phyloP scores from a whole-genome alignment of 2,329 filamentous ascomycete species.

The Madurella mycetomatis region DNA sequence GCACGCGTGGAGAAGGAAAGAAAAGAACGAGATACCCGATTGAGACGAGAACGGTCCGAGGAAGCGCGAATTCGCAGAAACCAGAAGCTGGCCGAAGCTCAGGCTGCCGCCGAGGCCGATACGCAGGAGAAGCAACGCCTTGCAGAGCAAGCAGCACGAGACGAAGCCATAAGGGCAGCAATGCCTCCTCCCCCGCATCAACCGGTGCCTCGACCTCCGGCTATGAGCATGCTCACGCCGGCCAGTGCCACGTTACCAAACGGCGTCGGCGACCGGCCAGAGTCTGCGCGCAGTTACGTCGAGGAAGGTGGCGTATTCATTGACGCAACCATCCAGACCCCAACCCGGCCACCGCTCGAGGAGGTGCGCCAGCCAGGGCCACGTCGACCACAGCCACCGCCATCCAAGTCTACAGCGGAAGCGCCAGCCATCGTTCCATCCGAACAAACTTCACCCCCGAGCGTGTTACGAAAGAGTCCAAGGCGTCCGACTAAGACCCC shows the following conservation, averaged over 20 bases:
- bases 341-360: background rate
- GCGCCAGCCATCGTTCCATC: background rate
- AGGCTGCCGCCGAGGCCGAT: background rate
- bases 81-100: slow-evolving; percentile 6
- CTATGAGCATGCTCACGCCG: slow-evolving; percentile 3
- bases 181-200: slow-evolving; percentile 13
- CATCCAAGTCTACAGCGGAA: background rate
- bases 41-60: slow-evolving; percentile 12
- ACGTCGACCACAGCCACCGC: background rate
- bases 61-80: slow-evolving; percentile 1
- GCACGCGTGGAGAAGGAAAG: slow-evolving; percentile 10
- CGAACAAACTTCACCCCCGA: slow-evolving; percentile 3
- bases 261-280: background rate
- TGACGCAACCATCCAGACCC: slow-evolving; percentile 23
- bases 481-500: slow-evolving; percentile 4
- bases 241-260: background rate
- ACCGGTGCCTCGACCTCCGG: background rate
- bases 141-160: slow-evolving; percentile 1
- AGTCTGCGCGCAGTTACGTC: slow-evolving; percentile 23
- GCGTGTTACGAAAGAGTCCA: slow-evolving; percentile 2
- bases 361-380: background rate
- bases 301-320: slow-evolving; percentile 27
- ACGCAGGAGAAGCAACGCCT: background rate
- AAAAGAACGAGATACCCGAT: slow-evolving; percentile 11
- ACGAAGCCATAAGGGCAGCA: slow-evolving; percentile 8